Conservation (phyloP, 2,329 filamentous ascomycete genomes). For the Fusarium coicis region DNA sequence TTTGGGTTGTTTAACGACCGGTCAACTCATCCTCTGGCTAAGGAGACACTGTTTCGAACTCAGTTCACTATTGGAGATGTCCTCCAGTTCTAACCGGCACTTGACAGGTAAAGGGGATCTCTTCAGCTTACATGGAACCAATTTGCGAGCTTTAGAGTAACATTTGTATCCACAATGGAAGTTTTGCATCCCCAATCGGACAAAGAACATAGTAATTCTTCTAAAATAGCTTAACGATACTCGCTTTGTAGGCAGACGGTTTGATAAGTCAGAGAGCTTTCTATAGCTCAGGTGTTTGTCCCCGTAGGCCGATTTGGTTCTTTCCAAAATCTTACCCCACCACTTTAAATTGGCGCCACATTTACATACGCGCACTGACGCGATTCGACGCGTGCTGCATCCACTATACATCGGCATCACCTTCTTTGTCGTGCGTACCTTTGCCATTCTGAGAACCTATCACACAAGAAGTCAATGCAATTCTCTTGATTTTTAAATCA, state of each 20-base stretch:
- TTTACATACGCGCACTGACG: constrained; percentile 35
- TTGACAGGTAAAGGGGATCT: background rate
- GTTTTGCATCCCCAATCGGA: background rate
- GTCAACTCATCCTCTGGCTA: background rate
- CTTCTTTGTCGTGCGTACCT: background rate
- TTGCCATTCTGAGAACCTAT: background rate
- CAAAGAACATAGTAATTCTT: background rate
- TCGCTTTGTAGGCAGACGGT: background rate
- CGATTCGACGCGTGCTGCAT: constrained; percentile 37
- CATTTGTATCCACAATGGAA: background rate
- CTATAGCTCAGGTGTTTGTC: background rate
- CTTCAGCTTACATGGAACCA: background rate
- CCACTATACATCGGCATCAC: constrained; percentile 1
- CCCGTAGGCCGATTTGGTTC: background rate
- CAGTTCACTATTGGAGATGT: background rate
- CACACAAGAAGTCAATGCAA: background rate
- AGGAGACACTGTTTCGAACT: background rate
- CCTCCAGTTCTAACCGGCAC: background rate
- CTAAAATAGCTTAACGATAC: background rate
- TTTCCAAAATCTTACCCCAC: constrained; percentile 26
- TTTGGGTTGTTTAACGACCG: background rate
- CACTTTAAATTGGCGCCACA: constrained; percentile 40
- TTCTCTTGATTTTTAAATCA: background rate
- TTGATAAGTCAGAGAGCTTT: background rate
- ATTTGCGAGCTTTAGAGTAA: background rate